Conservation (phyloP, 2,329 filamentous ascomycete species). For the Didymella segeticola region DNA sequence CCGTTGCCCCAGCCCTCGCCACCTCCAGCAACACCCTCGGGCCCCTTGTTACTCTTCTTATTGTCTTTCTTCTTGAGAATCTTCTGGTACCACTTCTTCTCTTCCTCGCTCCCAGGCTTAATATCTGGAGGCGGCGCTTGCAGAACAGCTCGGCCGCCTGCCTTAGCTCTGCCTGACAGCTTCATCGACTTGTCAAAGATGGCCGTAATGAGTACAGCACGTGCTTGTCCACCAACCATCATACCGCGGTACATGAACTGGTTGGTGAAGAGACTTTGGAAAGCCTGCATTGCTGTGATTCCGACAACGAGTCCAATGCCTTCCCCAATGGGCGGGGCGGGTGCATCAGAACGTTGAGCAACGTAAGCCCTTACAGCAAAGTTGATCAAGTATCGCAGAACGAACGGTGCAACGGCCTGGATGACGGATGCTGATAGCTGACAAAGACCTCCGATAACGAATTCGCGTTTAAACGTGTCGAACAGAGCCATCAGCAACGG, state of each 20-base stretch:
- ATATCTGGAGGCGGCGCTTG: slow-evolving; percentile 53
- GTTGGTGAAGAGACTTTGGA: slow-evolving; percentile 81
- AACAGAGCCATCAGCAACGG: slow-evolving; percentile 82
- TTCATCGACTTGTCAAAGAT: slow-evolving; percentile 95
- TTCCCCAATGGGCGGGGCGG: slow-evolving; percentile 71
- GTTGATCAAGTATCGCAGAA: slow-evolving; percentile 82
- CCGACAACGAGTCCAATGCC: slow-evolving; percentile 86
- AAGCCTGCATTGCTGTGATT: slow-evolving; percentile 82
- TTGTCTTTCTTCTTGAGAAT: slow-evolving; percentile 51
- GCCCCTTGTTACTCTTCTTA: slow-evolving; percentile 52
- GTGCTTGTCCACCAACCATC: slow-evolving; percentile 84
- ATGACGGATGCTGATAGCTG: slow-evolving; percentile 73
- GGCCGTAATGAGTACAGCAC: slow-evolving; percentile 81
- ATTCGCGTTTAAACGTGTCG: slow-evolving; percentile 85
- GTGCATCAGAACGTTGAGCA: slow-evolving; percentile 61
- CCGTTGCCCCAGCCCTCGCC: slow-evolving; percentile 91
- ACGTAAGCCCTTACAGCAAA: slow-evolving; percentile 82
- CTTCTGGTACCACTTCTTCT: slow-evolving; percentile 60
- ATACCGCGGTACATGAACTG: slow-evolving; percentile 94
- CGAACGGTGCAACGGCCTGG: slow-evolving; percentile 84
- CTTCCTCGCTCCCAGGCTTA: slow-evolving; percentile 56
- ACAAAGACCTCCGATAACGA: slow-evolving; percentile 82
- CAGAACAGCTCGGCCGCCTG: slow-evolving; percentile 68
- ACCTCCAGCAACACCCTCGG: slow-evolving; percentile 66
- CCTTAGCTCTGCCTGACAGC: slow-evolving; percentile 85